Evolutionary conservation across 306 rosid genomes (phyloP), one percentile per base, ranked within the genome.

Genomic region (Cajanus cajan): DNA sequence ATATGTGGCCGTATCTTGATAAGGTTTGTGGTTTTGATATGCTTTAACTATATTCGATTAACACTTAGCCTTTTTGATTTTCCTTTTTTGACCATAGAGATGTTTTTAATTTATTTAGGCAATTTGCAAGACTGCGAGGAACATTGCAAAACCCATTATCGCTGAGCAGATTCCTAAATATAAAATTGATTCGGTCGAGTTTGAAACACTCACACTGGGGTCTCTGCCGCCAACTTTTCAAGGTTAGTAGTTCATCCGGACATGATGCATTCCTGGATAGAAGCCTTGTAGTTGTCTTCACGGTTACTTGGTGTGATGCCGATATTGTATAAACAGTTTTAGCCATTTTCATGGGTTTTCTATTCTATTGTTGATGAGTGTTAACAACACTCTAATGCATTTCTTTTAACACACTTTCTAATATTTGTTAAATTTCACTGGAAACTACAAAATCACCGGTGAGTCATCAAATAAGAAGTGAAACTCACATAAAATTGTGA

Each of bases 211-310:
- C 61, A 90, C 98, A 18, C 77, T 94, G 62, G 98, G 98, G 65
- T 82, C 89, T 65, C 87, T 94, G 63, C 98, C 97, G 18, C 98
- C 96, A 44, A 94, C 98, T 83, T 94, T 94, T 85, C 98, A 94
- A 87, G 98, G 97, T 94, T 77, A 8, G 81, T 74, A 7, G n/a
- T 74, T 80, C 9, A 43, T 80, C 9, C 37, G 78, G 81, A 19
- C 14, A 44, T 21, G 62, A 52, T 76, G 57, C 55, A 74, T 79
- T 79, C 1, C 51, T 73, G 24, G 37, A 40, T 48, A 9, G 14
- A 37, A 58, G 7, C 43, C 25, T 33, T 36, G 39, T 82, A 63
- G 69, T 48, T 71, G 51, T 43, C 6, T 63, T 18, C 15, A 40
- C 22, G 7, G 16, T 25, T 62, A 33, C 4, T 50, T 10, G 3